phyloP scores from a whole-genome alignment of 441 rosid genomes.

The Omphalea diandra region DNA sequence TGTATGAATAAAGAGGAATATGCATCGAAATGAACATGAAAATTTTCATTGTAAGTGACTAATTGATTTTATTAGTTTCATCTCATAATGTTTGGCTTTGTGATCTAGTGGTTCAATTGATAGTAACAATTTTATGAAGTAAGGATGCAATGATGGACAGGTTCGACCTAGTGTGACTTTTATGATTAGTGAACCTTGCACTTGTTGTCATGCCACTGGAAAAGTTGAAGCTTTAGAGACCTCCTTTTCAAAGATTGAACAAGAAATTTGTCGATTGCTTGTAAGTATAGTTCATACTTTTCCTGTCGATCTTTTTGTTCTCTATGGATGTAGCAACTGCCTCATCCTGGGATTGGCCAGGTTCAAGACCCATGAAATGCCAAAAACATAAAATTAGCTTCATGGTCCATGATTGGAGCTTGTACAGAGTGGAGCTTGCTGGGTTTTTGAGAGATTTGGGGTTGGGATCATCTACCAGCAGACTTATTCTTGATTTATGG shows the following conservation, averaged over 20 bases:
- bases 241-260: conserved; percentile 92
- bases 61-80: neutral
- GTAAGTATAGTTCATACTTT: conserved; percentile 44
- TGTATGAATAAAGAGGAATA: neutral
- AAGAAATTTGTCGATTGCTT: conserved; percentile 80
- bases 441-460: neutral
- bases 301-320: neutral
- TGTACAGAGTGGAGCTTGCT: conserved; percentile 7
- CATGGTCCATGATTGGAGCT: neutral
- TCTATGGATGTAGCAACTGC: neutral
- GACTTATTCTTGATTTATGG: neutral
- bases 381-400: neutral
- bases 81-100: neutral
- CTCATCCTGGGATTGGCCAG: neutral
- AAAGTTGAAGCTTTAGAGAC: conserved; percentile 98
- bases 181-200: conserved; percentile 95
- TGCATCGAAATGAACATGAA: neutral
- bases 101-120: conserved; percentile 12
- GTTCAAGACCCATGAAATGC: conserved; percentile 6
- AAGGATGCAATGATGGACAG: conserved; percentile 40
- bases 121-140: conserved; percentile 19
- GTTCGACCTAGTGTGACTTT: conserved; percentile 97
- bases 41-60: neutral
- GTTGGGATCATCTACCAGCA: neutral
- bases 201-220: conserved; percentile 92